Evolutionary conservation across 1,139 yeast species (phyloP).

Genomic region (Suhomyces bolitotheri): DNA sequence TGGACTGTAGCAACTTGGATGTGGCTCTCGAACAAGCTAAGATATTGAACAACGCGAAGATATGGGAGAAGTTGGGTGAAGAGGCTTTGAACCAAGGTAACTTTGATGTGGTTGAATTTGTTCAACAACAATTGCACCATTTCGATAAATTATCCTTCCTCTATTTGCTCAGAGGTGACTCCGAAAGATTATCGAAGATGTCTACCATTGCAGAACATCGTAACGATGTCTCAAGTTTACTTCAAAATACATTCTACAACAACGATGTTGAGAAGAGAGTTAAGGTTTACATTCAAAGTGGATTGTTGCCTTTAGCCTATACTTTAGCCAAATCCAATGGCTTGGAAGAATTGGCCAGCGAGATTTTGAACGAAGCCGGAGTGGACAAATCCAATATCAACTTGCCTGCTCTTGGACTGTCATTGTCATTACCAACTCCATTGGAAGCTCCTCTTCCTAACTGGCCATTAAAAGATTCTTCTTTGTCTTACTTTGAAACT

Average conservation of each 20-base stretch:
- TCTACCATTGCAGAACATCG: constrained; percentile 86
- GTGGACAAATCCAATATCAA: constrained; percentile 65
- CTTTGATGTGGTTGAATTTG: constrained; percentile 79
- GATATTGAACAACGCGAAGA: constrained; percentile 61
- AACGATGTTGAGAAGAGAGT: constrained; percentile 78
- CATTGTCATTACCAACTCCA: constrained; percentile 48
- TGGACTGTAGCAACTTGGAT: constrained; percentile 85
- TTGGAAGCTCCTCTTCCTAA: constrained; percentile 48
- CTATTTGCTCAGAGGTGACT: constrained; percentile 82
- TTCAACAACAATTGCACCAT: constrained; percentile 81
- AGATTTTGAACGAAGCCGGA: constrained; percentile 69
- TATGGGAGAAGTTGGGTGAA: constrained; percentile 81
- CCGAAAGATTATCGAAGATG: constrained; percentile 76
- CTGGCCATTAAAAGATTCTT: constrained; percentile 83
- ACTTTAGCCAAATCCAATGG: constrained; percentile 91
- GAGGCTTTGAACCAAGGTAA: constrained; percentile 94
- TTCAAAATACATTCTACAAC: constrained; percentile 80
- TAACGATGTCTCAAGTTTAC: constrained; percentile 75
- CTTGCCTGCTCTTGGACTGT: constrained; percentile 56
- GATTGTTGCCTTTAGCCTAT: constrained; percentile 87
- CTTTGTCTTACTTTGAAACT: constrained; percentile 79
- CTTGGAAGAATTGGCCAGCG: constrained; percentile 68
- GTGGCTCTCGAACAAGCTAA: constrained; percentile 92
- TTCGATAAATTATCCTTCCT: constrained; percentile 89
- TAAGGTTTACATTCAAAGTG: constrained; percentile 70